These are phyloP conservation scores for Trichosporon faecale DNA, from an alignment of 1,284 basidiomycete species.

Conservation along the genomic window DNA sequence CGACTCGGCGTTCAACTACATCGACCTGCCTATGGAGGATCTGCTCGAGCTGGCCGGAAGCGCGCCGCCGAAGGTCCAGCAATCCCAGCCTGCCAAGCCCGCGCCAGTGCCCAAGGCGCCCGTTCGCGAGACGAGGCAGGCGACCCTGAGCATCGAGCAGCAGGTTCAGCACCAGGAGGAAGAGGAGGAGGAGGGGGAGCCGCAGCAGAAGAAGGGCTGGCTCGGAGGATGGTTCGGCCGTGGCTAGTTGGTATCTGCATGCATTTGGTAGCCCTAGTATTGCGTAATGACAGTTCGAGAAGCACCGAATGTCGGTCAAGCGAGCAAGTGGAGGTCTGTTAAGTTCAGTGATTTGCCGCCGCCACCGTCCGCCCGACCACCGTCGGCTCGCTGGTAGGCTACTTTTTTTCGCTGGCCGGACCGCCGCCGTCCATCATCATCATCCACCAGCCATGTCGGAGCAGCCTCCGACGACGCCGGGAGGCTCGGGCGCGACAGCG, in stretches of 20 bases:
- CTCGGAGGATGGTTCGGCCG: constrained; percentile 51
- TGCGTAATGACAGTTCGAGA: too few relatives aligned
- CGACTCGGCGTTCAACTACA: constrained; percentile 90
- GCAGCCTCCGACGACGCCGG: constrained; percentile 7
- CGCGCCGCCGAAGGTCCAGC: constrained; percentile 30
- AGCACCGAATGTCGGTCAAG: neutral
- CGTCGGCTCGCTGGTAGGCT: neutral
- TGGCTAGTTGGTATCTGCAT: constrained; percentile 9
- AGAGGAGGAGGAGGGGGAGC: constrained; percentile 23
- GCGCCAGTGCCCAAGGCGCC: constrained; percentile 15
- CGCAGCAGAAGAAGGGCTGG: constrained; percentile 40
- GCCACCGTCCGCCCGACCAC: neutral
- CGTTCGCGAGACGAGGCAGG: constrained; percentile 29
- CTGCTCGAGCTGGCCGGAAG: constrained; percentile 69
- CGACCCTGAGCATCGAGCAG: constrained; percentile 30
- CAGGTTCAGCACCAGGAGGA: constrained; percentile 21
- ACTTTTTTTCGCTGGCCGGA: constrained; percentile 8
- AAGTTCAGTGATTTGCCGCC: neutral
- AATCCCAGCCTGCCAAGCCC: constrained; percentile 17
- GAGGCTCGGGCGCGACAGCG: neutral
- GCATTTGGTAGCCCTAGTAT: neutral
- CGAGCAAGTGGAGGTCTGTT: neutral
- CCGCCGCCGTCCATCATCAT: neutral
- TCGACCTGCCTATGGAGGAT: constrained; percentile 75
- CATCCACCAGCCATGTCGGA: constrained; percentile 12